phyloP scores from a whole-genome alignment of 2,329 filamentous ascomycete genomes.

The Phialemoniopsis sp. region DNA sequence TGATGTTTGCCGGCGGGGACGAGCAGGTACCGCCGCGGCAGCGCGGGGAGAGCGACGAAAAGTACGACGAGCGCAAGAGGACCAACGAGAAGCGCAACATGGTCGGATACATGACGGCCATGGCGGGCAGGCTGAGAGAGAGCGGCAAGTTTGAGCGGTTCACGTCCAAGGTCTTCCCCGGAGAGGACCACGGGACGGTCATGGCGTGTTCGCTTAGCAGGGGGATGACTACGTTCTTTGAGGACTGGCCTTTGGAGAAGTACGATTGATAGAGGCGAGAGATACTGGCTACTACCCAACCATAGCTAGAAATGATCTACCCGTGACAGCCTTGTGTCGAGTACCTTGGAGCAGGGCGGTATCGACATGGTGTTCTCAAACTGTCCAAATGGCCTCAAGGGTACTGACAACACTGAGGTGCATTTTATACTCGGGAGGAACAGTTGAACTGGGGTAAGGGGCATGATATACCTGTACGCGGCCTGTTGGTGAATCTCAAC shows the following conservation, averaged over 20 bases:
- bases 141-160: slow-evolving; percentile 10
- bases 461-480: too few relatives aligned
- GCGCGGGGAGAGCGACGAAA: slow-evolving; percentile 20
- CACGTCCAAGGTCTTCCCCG: slow-evolving; percentile 14
- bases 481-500: too few relatives aligned
- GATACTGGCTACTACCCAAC: too few relatives aligned
- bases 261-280: too few relatives aligned
- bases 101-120: slow-evolving; percentile 17
- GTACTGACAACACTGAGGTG: too few relatives aligned
- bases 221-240: slow-evolving; percentile 10
- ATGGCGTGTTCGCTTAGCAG: slow-evolving; percentile 20
- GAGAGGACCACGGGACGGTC: slow-evolving; percentile 25
- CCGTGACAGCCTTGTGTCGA: too few relatives aligned
- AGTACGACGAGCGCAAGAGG: slow-evolving; percentile 18
- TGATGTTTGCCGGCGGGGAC: slow-evolving; percentile 26
- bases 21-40: slow-evolving; percentile 22
- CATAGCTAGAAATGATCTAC: too few relatives aligned
- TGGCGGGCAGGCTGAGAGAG: slow-evolving; percentile 10
- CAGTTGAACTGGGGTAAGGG: too few relatives aligned
- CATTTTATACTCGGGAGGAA: too few relatives aligned
- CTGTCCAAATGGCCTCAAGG: too few relatives aligned
- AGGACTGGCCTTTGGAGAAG: slow-evolving; percentile 7
- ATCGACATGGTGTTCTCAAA: too few relatives aligned
- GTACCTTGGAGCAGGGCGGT: too few relatives aligned
- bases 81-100: slow-evolving; percentile 13